These are phyloP conservation scores for Puccinia coronata DNA, from an alignment of 1,284 basidiomycete genomes.

Conservation along the genomic window DNA sequence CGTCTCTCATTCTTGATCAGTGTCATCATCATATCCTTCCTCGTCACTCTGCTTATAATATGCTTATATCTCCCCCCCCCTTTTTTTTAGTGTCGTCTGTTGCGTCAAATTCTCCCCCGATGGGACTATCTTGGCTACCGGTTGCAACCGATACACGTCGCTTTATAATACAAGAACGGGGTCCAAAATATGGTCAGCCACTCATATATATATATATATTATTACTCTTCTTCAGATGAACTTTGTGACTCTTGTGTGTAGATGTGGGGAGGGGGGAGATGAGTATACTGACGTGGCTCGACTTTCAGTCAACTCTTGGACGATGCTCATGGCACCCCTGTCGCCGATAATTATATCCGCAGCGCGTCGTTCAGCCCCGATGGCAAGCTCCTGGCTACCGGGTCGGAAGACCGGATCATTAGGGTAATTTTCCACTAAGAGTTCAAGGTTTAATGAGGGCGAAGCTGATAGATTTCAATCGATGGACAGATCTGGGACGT, in stretches of 20 bases:
- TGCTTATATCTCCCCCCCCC: too few species aligned
- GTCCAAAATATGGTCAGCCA: slow-evolving; percentile 71
- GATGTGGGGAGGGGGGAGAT: too few species aligned
- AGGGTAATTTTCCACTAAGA: slow-evolving; percentile 64
- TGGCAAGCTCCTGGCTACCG: slow-evolving; percentile 76
- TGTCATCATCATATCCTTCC: not conserved
- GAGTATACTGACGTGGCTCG: too few species aligned
- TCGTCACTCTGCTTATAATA: not conserved
- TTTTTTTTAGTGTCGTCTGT: slow-evolving; percentile 73
- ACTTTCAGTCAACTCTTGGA: slow-evolving; percentile 68
- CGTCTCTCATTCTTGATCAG: not conserved
- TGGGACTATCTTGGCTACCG: slow-evolving; percentile 82
- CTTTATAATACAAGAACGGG: slow-evolving; percentile 87
- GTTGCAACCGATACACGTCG: slow-evolving; percentile 85
- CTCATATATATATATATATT: not conserved
- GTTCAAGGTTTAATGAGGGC: too few species aligned
- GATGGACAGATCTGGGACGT: slow-evolving; percentile 78
- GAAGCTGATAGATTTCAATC: not conserved
- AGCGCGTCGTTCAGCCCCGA: slow-evolving; percentile 82
- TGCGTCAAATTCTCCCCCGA: slow-evolving; percentile 87
- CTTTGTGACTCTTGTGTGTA: too few species aligned
- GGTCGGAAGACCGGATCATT: slow-evolving; percentile 79
- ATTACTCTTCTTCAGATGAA: slow-evolving; percentile 25
- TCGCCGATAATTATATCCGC: slow-evolving; percentile 78
- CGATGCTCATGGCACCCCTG: slow-evolving; percentile 62